Evolutionary conservation across 441 rosid species (phyloP), one percentile per base, ranked within the genome.

Genomic region (Arabidopsis lyrata): DNA sequence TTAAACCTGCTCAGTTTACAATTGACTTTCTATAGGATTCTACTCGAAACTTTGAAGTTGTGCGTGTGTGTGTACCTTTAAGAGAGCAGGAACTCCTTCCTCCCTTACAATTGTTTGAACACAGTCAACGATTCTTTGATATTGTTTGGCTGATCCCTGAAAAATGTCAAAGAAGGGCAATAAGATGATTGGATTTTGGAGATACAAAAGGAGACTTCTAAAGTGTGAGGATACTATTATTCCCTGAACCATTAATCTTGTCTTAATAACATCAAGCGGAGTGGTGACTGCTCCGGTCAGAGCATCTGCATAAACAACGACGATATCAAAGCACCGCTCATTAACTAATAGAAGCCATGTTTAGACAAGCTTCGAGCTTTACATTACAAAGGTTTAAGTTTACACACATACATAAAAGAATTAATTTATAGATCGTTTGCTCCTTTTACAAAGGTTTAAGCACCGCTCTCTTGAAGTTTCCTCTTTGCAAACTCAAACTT

Each of bases 201-300:
- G 42, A n/a, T 5, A 59, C 27, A 32, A 73, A 69, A 27, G 10
- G 49, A 55, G n/a, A 18, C 45, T 57, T 38, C 42, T 11, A 62
- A 16, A 52, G 45, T 66, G 53, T 66, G 67, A 29, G 16, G 39
- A 38, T 38, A 31, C 12, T 66, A 32, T 14, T 83, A 31, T 39
- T 83, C 91, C 97, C 93, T 93, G 98, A 87, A 87, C 84, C 97
- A 95, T 95, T 79, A 92, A 81, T 68, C 99, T 89, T 68, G 99
- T 95, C 82, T 92, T 95, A 58, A 92, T 89, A 75, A 95, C 97
- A 81, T 92, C 99, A 15, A 89, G 96, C n/a, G 99, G 99, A 63
- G 98, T 92, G 50, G 99, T 95, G 49, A 92, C 85, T 68, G 98
- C 99, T 81, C 98, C 99, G 3, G 99, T 92, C 56, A 92, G 74